A percentile compares a stretch with the other conserved stretches of the same genome.
These are phyloP conservation scores for Bothia castanella DNA, from an alignment of 1,284 basidiomycete genomes.

Conservation along the genomic window DNA sequence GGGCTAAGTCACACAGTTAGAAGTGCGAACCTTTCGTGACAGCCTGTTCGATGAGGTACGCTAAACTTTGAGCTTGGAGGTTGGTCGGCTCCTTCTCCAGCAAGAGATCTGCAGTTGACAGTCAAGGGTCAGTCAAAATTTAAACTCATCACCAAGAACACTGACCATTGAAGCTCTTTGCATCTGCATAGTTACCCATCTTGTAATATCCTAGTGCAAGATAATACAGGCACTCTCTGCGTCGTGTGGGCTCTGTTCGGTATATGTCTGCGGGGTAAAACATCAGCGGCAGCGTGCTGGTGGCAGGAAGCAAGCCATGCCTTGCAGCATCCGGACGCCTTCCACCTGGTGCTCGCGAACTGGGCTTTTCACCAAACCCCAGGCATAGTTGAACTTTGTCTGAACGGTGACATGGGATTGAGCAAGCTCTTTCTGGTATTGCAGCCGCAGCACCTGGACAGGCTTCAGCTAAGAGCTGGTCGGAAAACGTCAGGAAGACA, in stretches of 20 bases:
- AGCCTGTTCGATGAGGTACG: slow-evolving; percentile 81
- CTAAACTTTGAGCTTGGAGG: slow-evolving; percentile 87
- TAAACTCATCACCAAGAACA: neutral
- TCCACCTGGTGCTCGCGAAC: slow-evolving; percentile 81
- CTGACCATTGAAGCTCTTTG: slow-evolving; percentile 89
- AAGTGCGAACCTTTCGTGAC: slow-evolving; percentile 69
- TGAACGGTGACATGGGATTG: slow-evolving; percentile 89
- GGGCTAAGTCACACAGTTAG: neutral
- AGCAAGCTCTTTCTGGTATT: slow-evolving; percentile 85
- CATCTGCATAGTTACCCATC: slow-evolving; percentile 93
- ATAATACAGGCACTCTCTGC: slow-evolving; percentile 97
- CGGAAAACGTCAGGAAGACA: neutral
- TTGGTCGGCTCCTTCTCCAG: slow-evolving; percentile 94
- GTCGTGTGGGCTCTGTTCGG: slow-evolving; percentile 79
- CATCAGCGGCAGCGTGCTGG: slow-evolving; percentile 4
- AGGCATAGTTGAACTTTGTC: slow-evolving; percentile 98
- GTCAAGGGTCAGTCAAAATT: neutral
- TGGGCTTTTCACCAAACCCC: slow-evolving; percentile 92
- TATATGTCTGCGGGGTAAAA: slow-evolving; percentile 69
- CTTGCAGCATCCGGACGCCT: slow-evolving; percentile 89
- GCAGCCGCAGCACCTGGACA: slow-evolving; percentile 71
- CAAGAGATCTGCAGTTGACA: slow-evolving; percentile 60
- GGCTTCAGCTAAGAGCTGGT: slow-evolving; percentile 3
- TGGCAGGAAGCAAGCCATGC: slow-evolving; percentile 37
- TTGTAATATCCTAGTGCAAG: slow-evolving; percentile 96